Percentiles rank a stretch among this genome's conserved stretches.
Conservation (phyloP, 805 yeast species). For the Danielozyma ontarioensis region DNA sequence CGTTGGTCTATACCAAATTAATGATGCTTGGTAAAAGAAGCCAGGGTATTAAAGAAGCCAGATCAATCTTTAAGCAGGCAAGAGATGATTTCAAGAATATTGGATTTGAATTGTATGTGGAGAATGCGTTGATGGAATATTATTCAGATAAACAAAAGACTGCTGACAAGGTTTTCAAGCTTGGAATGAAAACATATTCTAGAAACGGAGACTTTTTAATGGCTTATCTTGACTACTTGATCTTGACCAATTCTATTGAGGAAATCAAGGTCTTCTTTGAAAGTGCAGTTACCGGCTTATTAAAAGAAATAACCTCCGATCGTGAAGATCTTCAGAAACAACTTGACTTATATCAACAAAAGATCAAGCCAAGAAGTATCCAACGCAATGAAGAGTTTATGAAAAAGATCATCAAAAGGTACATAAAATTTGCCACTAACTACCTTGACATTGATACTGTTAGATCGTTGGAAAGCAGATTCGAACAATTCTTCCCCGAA, state of each 20-base stretch:
- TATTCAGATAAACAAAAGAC: slow-evolving; percentile 61
- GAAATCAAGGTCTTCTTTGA: slow-evolving; percentile 82
- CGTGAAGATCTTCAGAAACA: slow-evolving; percentile 16
- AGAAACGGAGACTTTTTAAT: slow-evolving; percentile 58
- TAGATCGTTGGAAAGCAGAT: slow-evolving; percentile 60
- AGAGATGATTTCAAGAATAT: slow-evolving; percentile 53
- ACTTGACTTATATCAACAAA: slow-evolving; percentile 44
- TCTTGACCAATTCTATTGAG: slow-evolving; percentile 61
- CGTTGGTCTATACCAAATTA: slow-evolving; percentile 61
- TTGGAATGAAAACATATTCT: slow-evolving; percentile 60
- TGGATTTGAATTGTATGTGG: slow-evolving; percentile 74
- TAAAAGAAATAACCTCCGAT: slow-evolving; percentile 29
- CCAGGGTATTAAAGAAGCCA: slow-evolving; percentile 65
- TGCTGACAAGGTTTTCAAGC: slow-evolving; percentile 71
- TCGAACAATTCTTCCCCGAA: slow-evolving; percentile 58
- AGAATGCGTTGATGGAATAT: slow-evolving; percentile 78
- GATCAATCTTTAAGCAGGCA: slow-evolving; percentile 64
- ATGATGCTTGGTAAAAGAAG: slow-evolving; percentile 70
- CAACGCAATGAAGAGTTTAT: slow-evolving; percentile 19
- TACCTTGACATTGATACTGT: slow-evolving; percentile 70
- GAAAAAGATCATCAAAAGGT: slow-evolving; percentile 34
- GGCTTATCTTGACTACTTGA: slow-evolving; percentile 68
- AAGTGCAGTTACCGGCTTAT: slow-evolving; percentile 54
- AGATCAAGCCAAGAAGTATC: slow-evolving; percentile 11
- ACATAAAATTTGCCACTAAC: slow-evolving; percentile 62